These are phyloP conservation scores for Vaccinium corymbosum DNA, from an alignment of 148 eudicot species.

Conservation along the genomic window DNA sequence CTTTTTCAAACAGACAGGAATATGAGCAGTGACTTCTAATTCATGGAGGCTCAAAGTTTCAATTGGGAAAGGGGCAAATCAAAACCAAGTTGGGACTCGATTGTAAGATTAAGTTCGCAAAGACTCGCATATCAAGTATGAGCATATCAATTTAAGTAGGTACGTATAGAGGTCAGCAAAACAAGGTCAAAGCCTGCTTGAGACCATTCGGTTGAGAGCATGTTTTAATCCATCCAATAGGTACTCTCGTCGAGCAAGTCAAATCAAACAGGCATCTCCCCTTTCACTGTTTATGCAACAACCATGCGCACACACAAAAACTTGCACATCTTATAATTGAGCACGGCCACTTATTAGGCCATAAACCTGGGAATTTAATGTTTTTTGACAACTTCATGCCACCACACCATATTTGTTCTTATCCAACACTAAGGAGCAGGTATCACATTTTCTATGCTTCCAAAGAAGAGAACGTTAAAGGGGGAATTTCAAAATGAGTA, in stretches of 20 bases:
- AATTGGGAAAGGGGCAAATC: not conserved
- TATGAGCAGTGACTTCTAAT: not conserved
- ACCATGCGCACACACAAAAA: not conserved
- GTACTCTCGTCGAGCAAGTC: not conserved
- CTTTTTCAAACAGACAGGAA: not conserved
- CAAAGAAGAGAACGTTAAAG: not conserved
- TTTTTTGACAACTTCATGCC: not conserved
- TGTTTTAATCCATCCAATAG: not conserved
- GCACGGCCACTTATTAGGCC: no score
- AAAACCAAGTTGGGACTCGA: not conserved
- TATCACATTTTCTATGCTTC: not conserved
- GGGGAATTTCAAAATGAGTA: not conserved
- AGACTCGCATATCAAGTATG: not conserved
- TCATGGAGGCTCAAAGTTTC: not conserved
- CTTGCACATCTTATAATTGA: not conserved
- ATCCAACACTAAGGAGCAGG: not conserved
- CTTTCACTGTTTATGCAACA: not conserved
- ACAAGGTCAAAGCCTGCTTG: not conserved
- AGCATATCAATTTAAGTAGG: not conserved
- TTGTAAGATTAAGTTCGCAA: not conserved
- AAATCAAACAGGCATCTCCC: no score
- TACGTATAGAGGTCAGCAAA: not conserved
- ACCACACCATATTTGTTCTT: not conserved
- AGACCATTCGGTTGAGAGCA: not conserved
- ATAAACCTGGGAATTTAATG: not conserved